Conservation (phyloP, 768 basidiomycete genomes). For the Tricholoma sp. region DNA sequence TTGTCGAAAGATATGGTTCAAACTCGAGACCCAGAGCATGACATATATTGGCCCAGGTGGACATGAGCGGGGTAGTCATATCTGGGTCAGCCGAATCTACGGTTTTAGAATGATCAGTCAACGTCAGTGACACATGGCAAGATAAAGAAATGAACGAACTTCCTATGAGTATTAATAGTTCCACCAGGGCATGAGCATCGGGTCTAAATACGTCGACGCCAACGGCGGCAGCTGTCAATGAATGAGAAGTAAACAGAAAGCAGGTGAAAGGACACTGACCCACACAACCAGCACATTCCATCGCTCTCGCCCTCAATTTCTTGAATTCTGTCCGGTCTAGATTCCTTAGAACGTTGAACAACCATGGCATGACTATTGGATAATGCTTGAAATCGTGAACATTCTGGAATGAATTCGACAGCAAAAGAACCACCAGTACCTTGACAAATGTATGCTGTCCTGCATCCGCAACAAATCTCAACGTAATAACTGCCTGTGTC, state of each 20-base stretch:
- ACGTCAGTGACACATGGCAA: no score
- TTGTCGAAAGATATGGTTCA: constrained; percentile 77
- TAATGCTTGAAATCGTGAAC: constrained; percentile 49
- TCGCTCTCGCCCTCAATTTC: constrained; percentile 72
- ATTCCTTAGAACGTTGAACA: constrained; percentile 69
- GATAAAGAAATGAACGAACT: no score
- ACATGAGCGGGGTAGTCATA: constrained; percentile 67
- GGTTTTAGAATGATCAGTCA: background rate
- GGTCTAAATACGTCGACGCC: constrained; percentile 73
- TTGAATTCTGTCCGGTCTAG: constrained; percentile 61
- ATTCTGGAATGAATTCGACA: background rate
- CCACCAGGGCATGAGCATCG: constrained; percentile 66
- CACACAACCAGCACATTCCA: constrained; percentile 86
- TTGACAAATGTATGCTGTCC: constrained; percentile 75
- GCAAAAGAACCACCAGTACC: constrained; percentile 29
- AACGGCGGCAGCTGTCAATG: constrained; percentile 86
- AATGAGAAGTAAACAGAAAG: no score
- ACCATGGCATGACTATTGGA: constrained; percentile 70
- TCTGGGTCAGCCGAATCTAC: constrained; percentile 52
- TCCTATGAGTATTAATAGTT: constrained; percentile 71
- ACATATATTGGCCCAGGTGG: constrained; percentile 86
- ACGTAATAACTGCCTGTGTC: constrained; percentile 81
- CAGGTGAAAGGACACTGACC: no score
- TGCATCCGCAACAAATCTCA: constrained; percentile 86
- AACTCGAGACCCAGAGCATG: constrained; percentile 82